A percentile compares a stretch with the other conserved stretches of the same genome.
phyloP scores from a whole-genome alignment of 139 green algal genomes.

The Nannochloris sp. region DNA sequence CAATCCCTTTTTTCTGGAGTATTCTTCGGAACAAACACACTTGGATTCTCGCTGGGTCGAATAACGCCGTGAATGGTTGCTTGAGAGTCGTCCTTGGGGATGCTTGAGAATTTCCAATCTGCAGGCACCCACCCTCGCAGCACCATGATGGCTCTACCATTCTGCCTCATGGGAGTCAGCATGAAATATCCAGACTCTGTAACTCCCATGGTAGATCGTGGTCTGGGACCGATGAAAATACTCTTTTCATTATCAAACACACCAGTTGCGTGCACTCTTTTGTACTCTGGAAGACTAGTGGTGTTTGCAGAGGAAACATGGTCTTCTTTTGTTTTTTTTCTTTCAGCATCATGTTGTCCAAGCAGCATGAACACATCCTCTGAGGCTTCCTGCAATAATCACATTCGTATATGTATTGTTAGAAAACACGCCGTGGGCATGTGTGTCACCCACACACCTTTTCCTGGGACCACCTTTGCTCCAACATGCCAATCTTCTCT shows the following conservation, averaged over 20 bases:
- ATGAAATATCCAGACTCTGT: conserved; percentile 41
- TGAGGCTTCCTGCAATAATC: neutral
- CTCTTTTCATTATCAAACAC: conserved; percentile 38
- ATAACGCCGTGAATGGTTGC: conserved; percentile 49
- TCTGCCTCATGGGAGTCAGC: conserved; percentile 48
- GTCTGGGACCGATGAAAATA: conserved; percentile 57
- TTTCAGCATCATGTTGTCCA: too few species aligned
- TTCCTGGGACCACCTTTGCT: conserved; percentile 21
- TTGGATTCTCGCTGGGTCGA: conserved; percentile 47
- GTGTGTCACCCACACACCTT: conserved; percentile 8
- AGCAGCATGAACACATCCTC: too few species aligned
- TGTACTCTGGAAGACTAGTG: conserved; percentile 26
- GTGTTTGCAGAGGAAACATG: too few species aligned
- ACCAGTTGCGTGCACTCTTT: conserved; percentile 32
- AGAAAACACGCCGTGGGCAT: too few species aligned
- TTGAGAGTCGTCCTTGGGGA: conserved; percentile 2
- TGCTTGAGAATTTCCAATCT: conserved; percentile 31
- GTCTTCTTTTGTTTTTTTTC: too few species aligned
- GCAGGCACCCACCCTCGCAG: conserved; percentile 69
- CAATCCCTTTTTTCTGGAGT: conserved; percentile 24
- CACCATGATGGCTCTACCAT: conserved; percentile 43
- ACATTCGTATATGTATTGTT: neutral
- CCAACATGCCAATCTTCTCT: conserved; percentile 42
- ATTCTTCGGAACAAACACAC: conserved; percentile 64
- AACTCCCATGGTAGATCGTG: conserved; percentile 28